Base-by-base conservation (phyloP, 2,329 filamentous ascomycete genomes). In the Alternaria ethzedia region DNA sequence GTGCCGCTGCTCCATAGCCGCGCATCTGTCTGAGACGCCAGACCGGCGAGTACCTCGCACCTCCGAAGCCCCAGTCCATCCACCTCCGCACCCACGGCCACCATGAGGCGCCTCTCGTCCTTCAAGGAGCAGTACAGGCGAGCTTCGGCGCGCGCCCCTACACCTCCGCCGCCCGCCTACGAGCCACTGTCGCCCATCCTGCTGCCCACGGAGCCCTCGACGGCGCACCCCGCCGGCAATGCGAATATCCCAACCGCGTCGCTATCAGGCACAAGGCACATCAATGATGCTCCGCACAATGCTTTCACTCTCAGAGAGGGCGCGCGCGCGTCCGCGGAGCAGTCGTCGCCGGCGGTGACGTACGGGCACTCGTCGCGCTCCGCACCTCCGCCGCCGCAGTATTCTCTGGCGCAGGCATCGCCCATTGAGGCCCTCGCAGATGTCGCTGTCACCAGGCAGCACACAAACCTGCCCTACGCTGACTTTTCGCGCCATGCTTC, bases 401-500 rank as follows among this genome's bases (percentile, higher is more conserved):
- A 70, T 64, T 64, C 74, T 57, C 70, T 70, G 64, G 61, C 71
- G 17, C 72, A 73, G 49, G 70, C 69, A 59, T 79, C 78, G 54
- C 78, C 81, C 64, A 83, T 83, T 63, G 82, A 83, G 56, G 77
- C 80, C 28, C 77, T 84, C 9, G 82, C 82, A 28, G 80, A 82
- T 63, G 80, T 79, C 54, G 82, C 82, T 49, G 54, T 71, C 20
- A 71, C 75, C 5, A 74, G 73, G 36, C 71, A 82, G 49, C 79
- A 75, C 17, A 63, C 79, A n/a, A 80, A 78, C 59, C 78, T 79
- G n/a, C 54, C 71, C 8, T 73, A 71, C 54, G 54, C 65, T 50
- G 70, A 66, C 21, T 63, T 67, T 12, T 59, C 73, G 69, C 74
- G 70, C 59, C 74, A 68, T 55, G 56, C 66, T 44, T 66, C 68